phyloP scores from a whole-genome alignment of 2,329 filamentous ascomycete genomes.

The Ramichloridium luteum region DNA sequence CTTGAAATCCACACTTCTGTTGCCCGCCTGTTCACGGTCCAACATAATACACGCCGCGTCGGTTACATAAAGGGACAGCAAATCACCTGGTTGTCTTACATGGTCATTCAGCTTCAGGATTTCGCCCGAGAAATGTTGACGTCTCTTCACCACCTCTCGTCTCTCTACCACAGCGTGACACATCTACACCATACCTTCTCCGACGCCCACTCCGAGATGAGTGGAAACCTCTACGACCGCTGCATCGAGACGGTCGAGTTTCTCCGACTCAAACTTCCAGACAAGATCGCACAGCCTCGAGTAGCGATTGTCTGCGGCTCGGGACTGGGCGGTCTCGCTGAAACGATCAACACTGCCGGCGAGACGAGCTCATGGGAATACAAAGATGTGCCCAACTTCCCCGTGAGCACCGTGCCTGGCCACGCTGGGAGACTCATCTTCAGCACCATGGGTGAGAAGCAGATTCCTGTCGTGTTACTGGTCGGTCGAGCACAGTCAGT shows the following conservation, averaged over 20 bases:
- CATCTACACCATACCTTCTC: constrained; percentile 20
- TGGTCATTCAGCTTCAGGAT: too few relatives aligned
- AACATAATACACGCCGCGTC: too few relatives aligned
- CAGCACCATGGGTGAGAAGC: constrained; percentile 40
- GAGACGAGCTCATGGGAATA: constrained; percentile 43
- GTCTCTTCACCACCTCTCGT: constrained; percentile 21
- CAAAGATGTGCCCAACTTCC: constrained; percentile 48
- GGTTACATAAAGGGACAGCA: too few relatives aligned
- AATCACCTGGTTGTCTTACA: too few relatives aligned
- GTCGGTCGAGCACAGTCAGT: constrained; percentile 54
- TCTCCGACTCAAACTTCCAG: constrained; percentile 39
- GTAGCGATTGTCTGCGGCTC: constrained; percentile 55
- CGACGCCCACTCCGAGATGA: constrained; percentile 24
- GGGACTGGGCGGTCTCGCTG: constrained; percentile 48
- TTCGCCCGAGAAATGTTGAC: constrained; percentile 10
- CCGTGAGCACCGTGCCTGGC: constrained; percentile 46
- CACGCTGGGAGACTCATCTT: constrained; percentile 56
- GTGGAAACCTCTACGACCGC: constrained; percentile 27
- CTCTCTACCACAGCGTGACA: constrained; percentile 22
- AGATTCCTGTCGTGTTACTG: constrained; percentile 48
- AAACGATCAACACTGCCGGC: constrained; percentile 40
- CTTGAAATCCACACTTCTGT: too few relatives aligned
- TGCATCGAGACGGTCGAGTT: constrained; percentile 40
- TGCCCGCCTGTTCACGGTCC: too few relatives aligned
- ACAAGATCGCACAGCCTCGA: constrained; percentile 38